Evolutionary conservation across 1,139 yeast genomes (phyloP).

Genomic region (Blastobotrys persicus): DNA sequence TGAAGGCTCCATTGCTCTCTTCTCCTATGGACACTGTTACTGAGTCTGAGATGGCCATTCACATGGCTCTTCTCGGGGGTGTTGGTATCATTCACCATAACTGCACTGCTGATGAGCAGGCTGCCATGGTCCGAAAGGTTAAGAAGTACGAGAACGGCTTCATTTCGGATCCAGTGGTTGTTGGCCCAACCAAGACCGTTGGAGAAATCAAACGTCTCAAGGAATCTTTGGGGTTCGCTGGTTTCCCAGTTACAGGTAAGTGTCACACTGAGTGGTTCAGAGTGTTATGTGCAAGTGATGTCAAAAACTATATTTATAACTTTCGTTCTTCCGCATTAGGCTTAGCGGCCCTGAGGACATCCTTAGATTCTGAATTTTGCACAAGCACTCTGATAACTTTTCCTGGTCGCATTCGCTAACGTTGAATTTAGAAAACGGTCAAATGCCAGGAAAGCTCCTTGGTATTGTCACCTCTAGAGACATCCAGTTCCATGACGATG

Average conservation of each 20-base stretch:
- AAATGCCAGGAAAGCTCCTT: conserved; percentile 81
- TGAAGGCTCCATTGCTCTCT: conserved; percentile 92
- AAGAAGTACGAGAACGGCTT: conserved; percentile 97
- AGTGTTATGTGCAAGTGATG: conserved; percentile 51
- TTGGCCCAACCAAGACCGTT: conserved; percentile 72
- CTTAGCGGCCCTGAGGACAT: conserved; percentile 97
- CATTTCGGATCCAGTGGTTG: conserved; percentile 89
- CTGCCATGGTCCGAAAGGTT: conserved; percentile 95
- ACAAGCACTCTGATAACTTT: not conserved
- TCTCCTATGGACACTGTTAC: conserved; percentile 99
- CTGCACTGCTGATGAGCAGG: conserved; percentile 95
- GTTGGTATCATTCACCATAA: conserved; percentile 98
- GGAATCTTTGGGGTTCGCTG: conserved; percentile 81
- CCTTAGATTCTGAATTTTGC: conserved; percentile 28
- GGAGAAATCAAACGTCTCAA: conserved; percentile 76
- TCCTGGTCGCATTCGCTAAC: conserved; percentile 16
- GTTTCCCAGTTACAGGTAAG: conserved; percentile 99
- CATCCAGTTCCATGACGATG: conserved; percentile 87
- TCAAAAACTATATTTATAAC: conserved; percentile 57
- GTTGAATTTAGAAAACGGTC: conserved; percentile 65
- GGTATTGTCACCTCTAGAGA: conserved; percentile 98
- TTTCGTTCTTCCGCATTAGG: conserved; percentile 99
- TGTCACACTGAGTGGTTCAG: conserved; percentile 31
- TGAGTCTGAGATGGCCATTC: conserved; percentile 95
- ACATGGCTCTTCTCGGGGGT: conserved; percentile 98